A percentile compares a stretch with the other conserved stretches of the same genome.
These are phyloP conservation scores for Silene noctiflora DNA, from an alignment of 179 eudicot genomes.

Conservation along the genomic window DNA sequence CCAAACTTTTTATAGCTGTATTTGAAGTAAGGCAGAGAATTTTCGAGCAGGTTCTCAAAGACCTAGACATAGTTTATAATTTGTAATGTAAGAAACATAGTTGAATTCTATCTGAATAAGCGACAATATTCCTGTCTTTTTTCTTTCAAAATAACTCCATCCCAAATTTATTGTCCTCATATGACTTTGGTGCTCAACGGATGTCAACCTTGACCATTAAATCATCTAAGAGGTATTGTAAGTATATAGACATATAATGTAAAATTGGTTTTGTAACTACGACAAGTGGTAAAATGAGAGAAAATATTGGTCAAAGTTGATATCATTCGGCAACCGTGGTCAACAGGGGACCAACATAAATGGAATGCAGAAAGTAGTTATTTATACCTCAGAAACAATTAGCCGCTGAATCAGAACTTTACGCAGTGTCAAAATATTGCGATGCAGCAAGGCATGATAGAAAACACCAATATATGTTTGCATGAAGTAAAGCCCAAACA, in stretches of 20 bases:
- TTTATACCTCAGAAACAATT: conserved; percentile 68
- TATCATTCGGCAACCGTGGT: too few species aligned
- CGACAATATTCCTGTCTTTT: background rate
- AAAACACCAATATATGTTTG: conserved; percentile 95
- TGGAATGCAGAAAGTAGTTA: background rate
- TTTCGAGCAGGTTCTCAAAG: conserved; percentile 74
- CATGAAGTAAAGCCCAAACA: conserved; percentile 93
- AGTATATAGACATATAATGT: too few species aligned
- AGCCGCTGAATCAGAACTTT: conserved; percentile 83
- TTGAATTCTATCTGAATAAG: background rate
- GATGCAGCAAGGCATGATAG: conserved; percentile 83
- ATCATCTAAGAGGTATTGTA: too few species aligned
- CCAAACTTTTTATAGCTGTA: conserved; percentile 68
- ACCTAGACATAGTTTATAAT: conserved; percentile 43
- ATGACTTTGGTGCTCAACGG: too few species aligned
- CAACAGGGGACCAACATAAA: too few species aligned
- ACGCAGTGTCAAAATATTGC: conserved; percentile 80
- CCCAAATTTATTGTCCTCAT: too few species aligned
- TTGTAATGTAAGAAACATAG: conserved; percentile 10
- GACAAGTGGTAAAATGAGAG: too few species aligned
- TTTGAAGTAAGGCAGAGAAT: conserved; percentile 68
- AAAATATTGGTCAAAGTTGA: too few species aligned
- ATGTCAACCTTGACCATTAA: too few species aligned
- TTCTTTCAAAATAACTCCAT: too few species aligned
- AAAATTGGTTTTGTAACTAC: too few species aligned